Evolutionary conservation across 257 asterid genomes (phyloP).

Genomic region (Solanum neorickii): DNA sequence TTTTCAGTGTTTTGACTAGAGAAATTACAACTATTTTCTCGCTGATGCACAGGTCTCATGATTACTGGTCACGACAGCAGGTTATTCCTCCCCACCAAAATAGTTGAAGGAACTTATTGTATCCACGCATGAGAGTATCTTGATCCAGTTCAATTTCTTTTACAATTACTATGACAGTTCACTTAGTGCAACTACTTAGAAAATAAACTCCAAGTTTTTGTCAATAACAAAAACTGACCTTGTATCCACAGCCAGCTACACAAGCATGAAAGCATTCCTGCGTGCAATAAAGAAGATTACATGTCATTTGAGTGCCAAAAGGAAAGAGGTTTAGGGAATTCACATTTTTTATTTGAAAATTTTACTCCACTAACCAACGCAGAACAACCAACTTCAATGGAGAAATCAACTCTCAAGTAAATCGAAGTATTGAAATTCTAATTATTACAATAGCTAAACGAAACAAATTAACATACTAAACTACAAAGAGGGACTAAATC

Average conservation of each 20-base stretch:
- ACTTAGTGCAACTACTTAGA: background rate
- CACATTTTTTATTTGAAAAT: background rate
- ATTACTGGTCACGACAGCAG: background rate
- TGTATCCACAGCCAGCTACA: slow-evolving; percentile 70
- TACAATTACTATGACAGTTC: background rate
- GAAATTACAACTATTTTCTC: too few relatives aligned
- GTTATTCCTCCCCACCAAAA: background rate
- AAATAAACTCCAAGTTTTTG: background rate
- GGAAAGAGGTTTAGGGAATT: background rate
- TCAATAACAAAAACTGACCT: slow-evolving; percentile 31
- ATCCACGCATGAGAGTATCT: background rate
- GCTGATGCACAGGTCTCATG: background rate
- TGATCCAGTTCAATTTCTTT: background rate
- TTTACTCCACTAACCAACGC: background rate
- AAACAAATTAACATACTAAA: background rate
- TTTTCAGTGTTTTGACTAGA: background rate
- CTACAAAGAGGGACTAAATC: background rate
- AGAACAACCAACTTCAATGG: background rate
- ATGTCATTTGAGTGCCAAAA: background rate
- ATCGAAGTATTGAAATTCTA: background rate
- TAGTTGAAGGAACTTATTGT: background rate
- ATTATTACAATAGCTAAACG: background rate
- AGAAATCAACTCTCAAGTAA: background rate
- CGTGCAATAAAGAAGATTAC: background rate
- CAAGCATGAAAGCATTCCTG: slow-evolving; percentile 87